Percentiles rank a stretch among this genome's conserved stretches.
These are phyloP conservation scores for Ogataea neopini DNA, from an alignment of 805 yeast genomes.

Conservation along the genomic window DNA sequence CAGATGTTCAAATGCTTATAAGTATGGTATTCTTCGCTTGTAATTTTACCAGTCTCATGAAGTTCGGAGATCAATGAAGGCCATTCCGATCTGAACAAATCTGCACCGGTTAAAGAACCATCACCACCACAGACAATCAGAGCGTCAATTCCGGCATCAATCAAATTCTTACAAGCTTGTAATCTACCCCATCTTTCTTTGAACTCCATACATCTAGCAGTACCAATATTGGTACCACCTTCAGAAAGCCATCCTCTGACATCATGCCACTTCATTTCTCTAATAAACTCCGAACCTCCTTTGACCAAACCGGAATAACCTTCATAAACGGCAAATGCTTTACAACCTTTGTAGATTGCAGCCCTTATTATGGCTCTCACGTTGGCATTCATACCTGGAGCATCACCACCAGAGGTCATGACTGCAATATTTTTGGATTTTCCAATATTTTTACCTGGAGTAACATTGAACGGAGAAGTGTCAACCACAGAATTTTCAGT, in stretches of 20 bases:
- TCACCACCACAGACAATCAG: constrained; percentile 83
- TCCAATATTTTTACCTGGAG: neutral
- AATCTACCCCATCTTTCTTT: constrained; percentile 67
- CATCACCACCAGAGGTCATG: constrained; percentile 83
- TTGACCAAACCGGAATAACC: constrained; percentile 73
- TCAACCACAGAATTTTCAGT: neutral
- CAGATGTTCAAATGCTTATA: constrained; percentile 64
- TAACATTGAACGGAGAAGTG: neutral
- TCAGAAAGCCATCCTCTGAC: constrained; percentile 68
- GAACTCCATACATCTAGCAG: constrained; percentile 72
- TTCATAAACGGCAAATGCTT: constrained; percentile 67
- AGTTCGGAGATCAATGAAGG: constrained; percentile 66
- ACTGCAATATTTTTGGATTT: constrained; percentile 57
- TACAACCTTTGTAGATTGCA: constrained; percentile 64
- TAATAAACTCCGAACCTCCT: constrained; percentile 58
- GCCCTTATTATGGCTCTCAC: constrained; percentile 74
- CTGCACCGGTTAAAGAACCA: constrained; percentile 83
- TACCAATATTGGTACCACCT: constrained; percentile 81
- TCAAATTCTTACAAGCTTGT: constrained; percentile 62
- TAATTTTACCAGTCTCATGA: constrained; percentile 43
- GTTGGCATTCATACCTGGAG: constrained; percentile 80
- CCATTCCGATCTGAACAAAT: constrained; percentile 75
- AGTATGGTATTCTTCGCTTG: constrained; percentile 46
- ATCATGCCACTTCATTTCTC: constrained; percentile 69
- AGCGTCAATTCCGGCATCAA: constrained; percentile 73